Conservation (phyloP, 2,329 filamentous ascomycete genomes). For the Pestalotiopsis sp. region DNA sequence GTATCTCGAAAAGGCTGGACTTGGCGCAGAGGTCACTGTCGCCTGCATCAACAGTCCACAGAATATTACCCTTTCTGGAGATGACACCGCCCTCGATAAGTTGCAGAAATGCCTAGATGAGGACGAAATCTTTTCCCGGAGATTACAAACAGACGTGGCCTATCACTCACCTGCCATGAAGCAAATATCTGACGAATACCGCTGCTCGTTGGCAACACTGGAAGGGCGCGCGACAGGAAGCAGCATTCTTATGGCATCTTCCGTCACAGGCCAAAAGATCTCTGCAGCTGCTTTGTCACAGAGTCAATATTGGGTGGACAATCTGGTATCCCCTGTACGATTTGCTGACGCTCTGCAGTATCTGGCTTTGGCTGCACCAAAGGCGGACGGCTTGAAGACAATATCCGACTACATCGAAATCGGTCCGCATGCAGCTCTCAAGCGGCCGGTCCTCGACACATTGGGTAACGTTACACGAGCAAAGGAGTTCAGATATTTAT, state of each 20-base stretch:
- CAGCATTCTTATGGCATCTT: conserved; percentile 22
- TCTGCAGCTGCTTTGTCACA: conserved; percentile 14
- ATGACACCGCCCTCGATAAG: conserved; percentile 19
- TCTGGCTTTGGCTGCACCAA: not conserved
- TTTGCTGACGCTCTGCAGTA: conserved; percentile 22
- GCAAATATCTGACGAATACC: conserved; percentile 14
- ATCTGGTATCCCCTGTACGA: conserved; percentile 24
- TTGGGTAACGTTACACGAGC: not conserved
- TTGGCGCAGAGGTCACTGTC: conserved; percentile 16
- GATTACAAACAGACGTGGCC: conserved; percentile 27
- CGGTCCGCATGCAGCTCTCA: not conserved
- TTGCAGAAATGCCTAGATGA: conserved; percentile 18
- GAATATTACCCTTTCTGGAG: conserved; percentile 33
- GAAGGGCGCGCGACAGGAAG: not conserved
- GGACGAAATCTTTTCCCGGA: conserved; percentile 23
- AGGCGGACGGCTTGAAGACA: not conserved
- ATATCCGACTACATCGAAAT: not conserved
- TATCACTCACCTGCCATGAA: conserved; percentile 37
- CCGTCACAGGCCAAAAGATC: conserved; percentile 19
- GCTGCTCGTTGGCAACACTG: conserved; percentile 9
- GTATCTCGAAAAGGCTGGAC: conserved; percentile 15
- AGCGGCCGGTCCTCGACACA: not conserved
- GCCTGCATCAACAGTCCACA: conserved; percentile 32
- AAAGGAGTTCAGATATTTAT: not conserved
- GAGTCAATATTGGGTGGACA: conserved; percentile 24